These are phyloP conservation scores for Tephrocybe sp. DNA, from an alignment of 768 basidiomycete genomes.

Conservation along the genomic window DNA sequence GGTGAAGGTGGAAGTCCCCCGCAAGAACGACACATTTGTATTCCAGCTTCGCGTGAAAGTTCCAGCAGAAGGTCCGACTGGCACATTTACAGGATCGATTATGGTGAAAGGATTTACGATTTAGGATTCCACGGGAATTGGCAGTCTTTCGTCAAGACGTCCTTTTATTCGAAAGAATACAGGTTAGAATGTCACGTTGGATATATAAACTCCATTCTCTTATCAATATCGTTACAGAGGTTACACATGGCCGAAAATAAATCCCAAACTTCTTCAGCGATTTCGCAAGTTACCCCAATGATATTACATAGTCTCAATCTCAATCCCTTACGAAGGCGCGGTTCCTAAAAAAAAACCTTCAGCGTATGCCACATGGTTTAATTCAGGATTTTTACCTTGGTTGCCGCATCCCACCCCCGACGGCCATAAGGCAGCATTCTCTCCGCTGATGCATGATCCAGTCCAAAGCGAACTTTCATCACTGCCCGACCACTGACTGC, in stretches of 20 bases:
- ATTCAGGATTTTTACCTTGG: constrained; percentile 34
- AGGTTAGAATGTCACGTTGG: not conserved
- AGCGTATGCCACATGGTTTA: not conserved
- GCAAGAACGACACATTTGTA: constrained; percentile 20
- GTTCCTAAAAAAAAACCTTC: constrained; percentile 4
- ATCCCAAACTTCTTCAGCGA: constrained; percentile 28
- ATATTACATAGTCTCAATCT: not conserved
- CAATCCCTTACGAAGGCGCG: constrained; percentile 12
- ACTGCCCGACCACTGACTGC: constrained; percentile 55
- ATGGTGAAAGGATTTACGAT: constrained; percentile 35
- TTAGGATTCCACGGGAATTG: constrained; percentile 30
- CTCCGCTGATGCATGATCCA: constrained; percentile 50
- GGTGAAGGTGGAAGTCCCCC: not conserved
- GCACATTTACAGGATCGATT: constrained; percentile 18
- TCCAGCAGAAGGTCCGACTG: not conserved
- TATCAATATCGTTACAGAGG: constrained; percentile 12
- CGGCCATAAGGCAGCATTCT: constrained; percentile 50
- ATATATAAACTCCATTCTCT: not conserved
- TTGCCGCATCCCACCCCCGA: constrained; percentile 50
- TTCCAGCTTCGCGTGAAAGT: constrained; percentile 14
- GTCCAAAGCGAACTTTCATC: constrained; percentile 43
- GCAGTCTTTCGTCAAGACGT: constrained; percentile 14
- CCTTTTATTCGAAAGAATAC: not conserved
- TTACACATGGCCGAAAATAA: constrained; percentile 37
- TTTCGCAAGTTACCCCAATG: constrained; percentile 19